Conservation (phyloP, 78 protist species). For the Speleostelium caveatum region DNA sequence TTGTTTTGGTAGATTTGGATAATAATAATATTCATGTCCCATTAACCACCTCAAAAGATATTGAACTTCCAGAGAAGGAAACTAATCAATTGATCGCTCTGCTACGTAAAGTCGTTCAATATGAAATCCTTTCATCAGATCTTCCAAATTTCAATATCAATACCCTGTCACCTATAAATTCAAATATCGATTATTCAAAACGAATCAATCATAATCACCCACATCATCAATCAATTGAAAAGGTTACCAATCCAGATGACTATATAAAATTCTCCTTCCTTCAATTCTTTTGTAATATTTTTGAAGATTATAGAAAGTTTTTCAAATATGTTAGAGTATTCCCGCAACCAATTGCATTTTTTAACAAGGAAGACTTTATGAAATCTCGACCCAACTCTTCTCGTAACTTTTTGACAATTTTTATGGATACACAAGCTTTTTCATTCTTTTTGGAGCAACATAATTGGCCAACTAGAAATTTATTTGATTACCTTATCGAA, state of each 20-base stretch:
- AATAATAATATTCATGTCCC: constrained; percentile 53
- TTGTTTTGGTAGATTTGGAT: constrained; percentile 57
- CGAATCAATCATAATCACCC: not conserved
- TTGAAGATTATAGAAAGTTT: constrained; percentile 55
- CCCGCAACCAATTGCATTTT: constrained; percentile 76
- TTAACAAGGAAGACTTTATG: constrained; percentile 51
- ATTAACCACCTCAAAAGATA: not conserved
- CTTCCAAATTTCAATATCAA: constrained; percentile 53
- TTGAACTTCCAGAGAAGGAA: constrained; percentile 49
- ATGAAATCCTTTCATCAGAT: constrained; percentile 38
- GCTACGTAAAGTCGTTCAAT: constrained; percentile 42
- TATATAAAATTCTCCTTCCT: constrained; percentile 50
- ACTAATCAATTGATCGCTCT: constrained; percentile 22
- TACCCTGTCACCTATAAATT: constrained; percentile 18
- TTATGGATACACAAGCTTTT: constrained; percentile 76
- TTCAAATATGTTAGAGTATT: constrained; percentile 74
- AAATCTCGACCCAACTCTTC: not conserved
- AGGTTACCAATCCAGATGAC: constrained; percentile 6
- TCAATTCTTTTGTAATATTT: constrained; percentile 69
- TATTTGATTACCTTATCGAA: constrained; percentile 57
- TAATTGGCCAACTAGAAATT: constrained; percentile 50
- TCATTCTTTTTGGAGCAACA: constrained; percentile 65
- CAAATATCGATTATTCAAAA: not conserved
- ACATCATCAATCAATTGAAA: not conserved
- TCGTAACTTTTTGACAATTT: constrained; percentile 12